phyloP scores from a whole-genome alignment of 2,329 filamentous ascomycete genomes.

The Ophidiomyces ophidiicola region DNA sequence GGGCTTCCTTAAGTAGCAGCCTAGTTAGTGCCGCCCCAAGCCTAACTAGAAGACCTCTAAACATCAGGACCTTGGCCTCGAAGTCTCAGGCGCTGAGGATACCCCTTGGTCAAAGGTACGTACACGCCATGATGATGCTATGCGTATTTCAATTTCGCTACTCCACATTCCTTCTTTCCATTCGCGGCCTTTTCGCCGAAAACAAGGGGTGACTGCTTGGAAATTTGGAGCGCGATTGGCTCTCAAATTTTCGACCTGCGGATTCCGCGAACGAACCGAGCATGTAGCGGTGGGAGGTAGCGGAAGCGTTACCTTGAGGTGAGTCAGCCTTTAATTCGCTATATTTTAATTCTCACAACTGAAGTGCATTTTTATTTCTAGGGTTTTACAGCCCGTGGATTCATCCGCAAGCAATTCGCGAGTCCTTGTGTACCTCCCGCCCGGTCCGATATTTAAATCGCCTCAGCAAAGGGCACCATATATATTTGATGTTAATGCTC shows the following conservation, averaged over 20 bases:
- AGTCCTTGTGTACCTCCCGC: conserved; percentile 29
- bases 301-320: conserved; percentile 23
- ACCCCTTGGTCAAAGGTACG: too few relatives aligned
- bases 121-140: conserved; percentile 16
- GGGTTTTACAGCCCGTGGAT: conserved; percentile 7
- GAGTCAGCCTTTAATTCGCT: not conserved
- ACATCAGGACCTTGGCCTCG: too few relatives aligned
- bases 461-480: not conserved
- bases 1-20: too few relatives aligned
- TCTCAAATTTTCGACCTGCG: not conserved
- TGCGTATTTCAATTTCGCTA: conserved; percentile 16
- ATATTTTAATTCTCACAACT: not conserved
- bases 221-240: conserved; percentile 6
- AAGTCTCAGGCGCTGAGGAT: too few relatives aligned
- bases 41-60: too few relatives aligned
- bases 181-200: not conserved
- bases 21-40: too few relatives aligned
- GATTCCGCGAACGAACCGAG: conserved; percentile 19
- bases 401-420: conserved; percentile 14
- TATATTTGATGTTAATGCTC: not conserved
- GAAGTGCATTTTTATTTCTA: conserved; percentile 1
- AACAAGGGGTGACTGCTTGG: conserved; percentile 2
- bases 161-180: not conserved
- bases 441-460: conserved; percentile 23
- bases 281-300: conserved; percentile 22